Evolutionary conservation across 139 green algal genomes (phyloP), one percentile per base, ranked within the genome.

Genomic region (Spirogloea muscicola): DNA sequence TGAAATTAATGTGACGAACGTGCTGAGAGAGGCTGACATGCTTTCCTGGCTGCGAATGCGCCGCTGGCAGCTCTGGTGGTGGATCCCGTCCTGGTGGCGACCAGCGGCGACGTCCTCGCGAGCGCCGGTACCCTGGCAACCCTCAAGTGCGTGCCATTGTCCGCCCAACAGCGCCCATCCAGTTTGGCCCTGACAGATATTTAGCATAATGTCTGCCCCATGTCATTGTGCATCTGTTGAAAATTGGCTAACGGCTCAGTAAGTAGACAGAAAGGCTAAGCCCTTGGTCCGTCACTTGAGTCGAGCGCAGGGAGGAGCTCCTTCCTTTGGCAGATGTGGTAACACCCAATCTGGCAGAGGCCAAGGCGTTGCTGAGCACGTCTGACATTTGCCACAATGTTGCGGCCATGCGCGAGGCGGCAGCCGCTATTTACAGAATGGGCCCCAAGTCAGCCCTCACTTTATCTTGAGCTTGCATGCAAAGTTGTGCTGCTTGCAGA

Each of bases 271-370:
- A n/a, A n/a, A n/a, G n/a, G n/a, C n/a, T n/a, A n/a, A n/a, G n/a
- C n/a, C n/a, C n/a, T n/a, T n/a, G n/a, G n/a, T n/a, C n/a, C n/a
- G n/a, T n/a, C n/a, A n/a, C n/a, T 6, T 38, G 9, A 39, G 6
- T 6, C 31, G 40, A 62, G 38, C 44, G 4, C 60, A 79, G 65
- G 40, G 39, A 71, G 25, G n/a, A 25, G 16, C 66, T 98, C 46
- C 71, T 96, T 10, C 93, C 92, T 0, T 74, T 95, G 55, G 90
- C 84, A 0, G 89, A 87, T 3, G 29, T 97, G 18, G 64, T 96
- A 10, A 98, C 94, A 1, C 94, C 94, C 64, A 98, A 98, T 87
- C 61, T 97, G 0, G 77, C 84, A 0, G 94, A 98, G 81, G 94
- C 94, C 1, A 79, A 84, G 2, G 82, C 83, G 27, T 81, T 98